Base-by-base conservation (phyloP, 2,329 filamentous ascomycete species). In the Elsinoe batatas region DNA sequence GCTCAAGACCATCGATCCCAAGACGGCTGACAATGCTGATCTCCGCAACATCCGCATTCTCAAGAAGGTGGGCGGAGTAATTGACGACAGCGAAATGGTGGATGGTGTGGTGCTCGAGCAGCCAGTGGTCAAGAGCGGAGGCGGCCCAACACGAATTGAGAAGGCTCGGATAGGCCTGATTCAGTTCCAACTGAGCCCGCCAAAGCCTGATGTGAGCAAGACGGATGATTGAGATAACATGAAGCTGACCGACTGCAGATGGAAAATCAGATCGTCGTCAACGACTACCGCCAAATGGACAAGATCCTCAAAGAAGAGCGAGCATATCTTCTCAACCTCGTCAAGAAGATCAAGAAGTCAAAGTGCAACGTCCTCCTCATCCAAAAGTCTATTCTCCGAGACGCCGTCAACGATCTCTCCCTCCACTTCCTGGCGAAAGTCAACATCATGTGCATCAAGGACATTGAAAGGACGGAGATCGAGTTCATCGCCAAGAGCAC, bases 281-380 rank as follows among this genome's bases (percentile, higher is more conserved):
- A 98, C 73, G 93, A 98, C 77, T 98, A 98, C 80, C 83, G 93
- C 68, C 93, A 98, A 72, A 98, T 98, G 93, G 93, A 98, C 79
- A 98, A 97, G 81, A 98, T 98, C 63, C 82, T 98, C 64, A 98
- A 98, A 76, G 93, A 98, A 76, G 93, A 98, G 78, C 88, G 93
- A 63, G 88, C 93, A 64, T 98, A 98, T 74, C 82, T 98, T 61
- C 81, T 98, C 58, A 97, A 97, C 78, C 88, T 98, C 83, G 91
- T 94, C 69, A 97, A 98, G 82, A 98, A 97, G 81, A 98, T 98
- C 74, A 96, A 97, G 77, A 98, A 97, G 80, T 91, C 93, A 63
- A 98, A 97, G 79, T 98, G 93, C 77, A 98, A 98, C 67, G 93
- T 98, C 42, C 83, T 97, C 43, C 79, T 98, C 63, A 97, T 98